These are phyloP conservation scores for Fusarium siculi DNA, from an alignment of 2,329 filamentous ascomycete species.

Conservation along the genomic window DNA sequence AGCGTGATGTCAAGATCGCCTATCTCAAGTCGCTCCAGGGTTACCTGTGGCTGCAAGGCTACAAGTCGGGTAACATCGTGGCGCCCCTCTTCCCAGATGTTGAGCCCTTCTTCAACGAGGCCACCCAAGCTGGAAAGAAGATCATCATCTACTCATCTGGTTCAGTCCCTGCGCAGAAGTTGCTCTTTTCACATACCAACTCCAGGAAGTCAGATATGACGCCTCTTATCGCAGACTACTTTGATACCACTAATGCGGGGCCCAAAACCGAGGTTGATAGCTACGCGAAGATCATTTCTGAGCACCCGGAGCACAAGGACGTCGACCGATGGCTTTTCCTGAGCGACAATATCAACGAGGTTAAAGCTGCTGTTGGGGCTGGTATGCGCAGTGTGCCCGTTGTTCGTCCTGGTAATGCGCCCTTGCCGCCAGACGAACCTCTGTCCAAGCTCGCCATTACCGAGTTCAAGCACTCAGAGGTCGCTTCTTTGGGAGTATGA, in stretches of 20 bases:
- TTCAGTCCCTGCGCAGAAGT: slow-evolving; percentile 81
- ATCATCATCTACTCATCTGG: slow-evolving; percentile 86
- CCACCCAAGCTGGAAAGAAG: slow-evolving; percentile 64
- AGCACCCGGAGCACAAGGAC: slow-evolving; percentile 53
- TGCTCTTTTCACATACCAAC: slow-evolving; percentile 77
- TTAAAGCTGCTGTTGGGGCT: slow-evolving; percentile 68
- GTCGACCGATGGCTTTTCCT: slow-evolving; percentile 76
- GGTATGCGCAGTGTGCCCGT: slow-evolving; percentile 73
- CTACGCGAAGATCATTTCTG: slow-evolving; percentile 71
- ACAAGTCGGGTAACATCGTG: slow-evolving; percentile 73
- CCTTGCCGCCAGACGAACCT: slow-evolving; percentile 62
- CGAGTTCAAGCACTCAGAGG: slow-evolving; percentile 47
- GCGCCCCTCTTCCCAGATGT: slow-evolving; percentile 83
- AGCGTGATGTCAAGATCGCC: slow-evolving; percentile 76
- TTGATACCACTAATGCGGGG: slow-evolving; percentile 84
- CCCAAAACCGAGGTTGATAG: slow-evolving; percentile 74
- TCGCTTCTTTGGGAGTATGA: slow-evolving; percentile 39
- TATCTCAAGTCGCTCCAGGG: slow-evolving; percentile 85
- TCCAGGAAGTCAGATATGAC: slow-evolving; percentile 69
- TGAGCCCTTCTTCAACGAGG: slow-evolving; percentile 67
- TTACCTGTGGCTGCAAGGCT: slow-evolving; percentile 81
- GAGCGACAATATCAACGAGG: slow-evolving; percentile 81
- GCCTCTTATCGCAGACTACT: slow-evolving; percentile 71
- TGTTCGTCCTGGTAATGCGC: slow-evolving; percentile 76
- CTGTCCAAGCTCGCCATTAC: slow-evolving; percentile 49